These are phyloP conservation scores for Xylaria sp. DNA, from an alignment of 2,329 filamentous ascomycete genomes.

Conservation along the genomic window DNA sequence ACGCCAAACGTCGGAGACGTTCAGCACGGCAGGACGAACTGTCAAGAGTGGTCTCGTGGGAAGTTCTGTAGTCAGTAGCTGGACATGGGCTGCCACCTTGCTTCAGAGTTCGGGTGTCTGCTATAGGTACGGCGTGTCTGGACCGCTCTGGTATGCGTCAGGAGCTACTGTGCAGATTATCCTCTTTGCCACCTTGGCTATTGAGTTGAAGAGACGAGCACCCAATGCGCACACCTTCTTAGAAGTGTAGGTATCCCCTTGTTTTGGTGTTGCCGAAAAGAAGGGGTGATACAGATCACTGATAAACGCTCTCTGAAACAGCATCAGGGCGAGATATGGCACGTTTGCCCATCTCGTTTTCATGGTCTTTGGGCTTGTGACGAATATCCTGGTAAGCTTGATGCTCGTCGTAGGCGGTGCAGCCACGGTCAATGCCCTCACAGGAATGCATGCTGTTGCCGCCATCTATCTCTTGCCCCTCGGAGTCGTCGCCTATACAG, in stretches of 20 bases:
- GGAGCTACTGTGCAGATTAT: constrained; percentile 76
- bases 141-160: constrained; percentile 50
- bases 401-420: constrained; percentile 84
- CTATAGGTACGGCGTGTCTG: constrained; percentile 68
- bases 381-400: constrained; percentile 80
- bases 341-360: constrained; percentile 65
- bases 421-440: constrained; percentile 65
- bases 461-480: constrained; percentile 79
- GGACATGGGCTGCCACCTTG: constrained; percentile 87
- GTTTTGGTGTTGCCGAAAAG: neutral
- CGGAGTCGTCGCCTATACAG: constrained; percentile 76
- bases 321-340: constrained; percentile 29
- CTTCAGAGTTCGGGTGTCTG: constrained; percentile 76
- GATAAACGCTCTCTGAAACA: constrained; percentile 6
- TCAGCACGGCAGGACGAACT: constrained; percentile 79
- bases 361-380: constrained; percentile 75
- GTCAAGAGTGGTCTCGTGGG: constrained; percentile 83
- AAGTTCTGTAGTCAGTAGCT: constrained; percentile 65
- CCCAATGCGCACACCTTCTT: constrained; percentile 84
- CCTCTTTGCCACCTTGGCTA: constrained; percentile 83
- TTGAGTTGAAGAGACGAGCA: constrained; percentile 79
- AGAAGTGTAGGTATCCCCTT: constrained; percentile 53
- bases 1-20: constrained; percentile 87
- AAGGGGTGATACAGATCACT: neutral
- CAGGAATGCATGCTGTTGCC: constrained; percentile 70